phyloP scores from a whole-genome alignment of 768 basidiomycete species.

The Rhodocollybia butyracea region DNA sequence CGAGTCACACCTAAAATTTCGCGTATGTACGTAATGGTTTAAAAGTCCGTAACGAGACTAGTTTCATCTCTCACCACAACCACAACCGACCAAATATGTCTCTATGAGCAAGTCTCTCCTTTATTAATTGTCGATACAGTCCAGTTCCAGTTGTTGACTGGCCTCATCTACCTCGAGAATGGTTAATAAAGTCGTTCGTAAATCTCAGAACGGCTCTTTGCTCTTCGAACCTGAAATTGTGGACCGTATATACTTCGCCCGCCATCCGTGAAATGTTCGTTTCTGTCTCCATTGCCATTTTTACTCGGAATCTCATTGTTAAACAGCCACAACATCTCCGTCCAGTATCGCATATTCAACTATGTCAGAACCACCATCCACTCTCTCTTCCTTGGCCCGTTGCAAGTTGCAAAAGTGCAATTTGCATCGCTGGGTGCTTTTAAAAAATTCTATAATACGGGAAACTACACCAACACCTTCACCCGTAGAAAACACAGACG shows the following conservation, averaged over 20 bases:
- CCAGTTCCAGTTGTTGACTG: constrained; percentile 6
- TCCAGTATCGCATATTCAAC: constrained; percentile 20
- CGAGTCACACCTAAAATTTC: not conserved
- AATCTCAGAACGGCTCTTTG: constrained; percentile 81
- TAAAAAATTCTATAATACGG: constrained; percentile 78
- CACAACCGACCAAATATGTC: constrained; percentile 12
- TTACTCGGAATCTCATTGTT: not conserved
- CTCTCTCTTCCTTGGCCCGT: constrained; percentile 63
- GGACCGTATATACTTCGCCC: constrained; percentile 72
- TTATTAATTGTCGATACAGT: not conserved
- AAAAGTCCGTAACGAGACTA: not conserved
- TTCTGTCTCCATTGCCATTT: constrained; percentile 18
- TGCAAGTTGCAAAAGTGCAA: constrained; percentile 73
- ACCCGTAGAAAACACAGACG: constrained; percentile 21
- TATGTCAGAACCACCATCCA: constrained; percentile 46
- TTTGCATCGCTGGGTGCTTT: constrained; percentile 83
- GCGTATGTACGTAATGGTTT: no score
- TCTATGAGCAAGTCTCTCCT: constrained; percentile 10
- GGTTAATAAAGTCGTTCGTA: constrained; percentile 82
- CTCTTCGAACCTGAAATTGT: constrained; percentile 87
- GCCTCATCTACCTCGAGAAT: constrained; percentile 50
- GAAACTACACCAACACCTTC: constrained; percentile 36
- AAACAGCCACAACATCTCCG: no score
- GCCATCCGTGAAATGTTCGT: constrained; percentile 21
- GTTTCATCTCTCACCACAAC: constrained; percentile 6